Evolutionary conservation across 257 asterid genomes (phyloP).

Genomic region (Pogostemon cablin): DNA sequence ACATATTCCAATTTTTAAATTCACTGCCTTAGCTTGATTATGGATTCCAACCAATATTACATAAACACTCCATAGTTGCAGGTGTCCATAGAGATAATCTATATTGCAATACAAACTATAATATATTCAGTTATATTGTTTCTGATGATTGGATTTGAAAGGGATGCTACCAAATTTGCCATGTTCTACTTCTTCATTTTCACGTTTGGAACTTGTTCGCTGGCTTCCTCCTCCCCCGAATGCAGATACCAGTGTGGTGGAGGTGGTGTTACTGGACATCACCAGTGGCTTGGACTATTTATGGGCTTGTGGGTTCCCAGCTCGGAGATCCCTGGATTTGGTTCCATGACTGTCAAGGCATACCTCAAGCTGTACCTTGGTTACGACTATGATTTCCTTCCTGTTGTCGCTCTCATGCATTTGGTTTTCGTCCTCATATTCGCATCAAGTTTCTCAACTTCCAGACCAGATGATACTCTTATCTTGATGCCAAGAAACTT

Average conservation of each 20-base stretch:
- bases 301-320: slow-evolving; percentile 62
- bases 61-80: no score
- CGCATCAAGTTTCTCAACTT: slow-evolving; percentile 69
- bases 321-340: slow-evolving; percentile 49
- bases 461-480: slow-evolving; percentile 49
- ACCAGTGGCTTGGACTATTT: slow-evolving; percentile 67
- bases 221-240: slow-evolving; percentile 49
- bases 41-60: no score
- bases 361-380: slow-evolving; percentile 55
- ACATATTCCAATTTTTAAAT: no score
- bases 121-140: slow-evolving; percentile 44
- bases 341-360: slow-evolving; percentile 34
- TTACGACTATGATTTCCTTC: slow-evolving; percentile 60
- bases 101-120: slow-evolving; percentile 45
- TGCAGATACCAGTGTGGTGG: slow-evolving; percentile 68
- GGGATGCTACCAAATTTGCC: slow-evolving; percentile 43
- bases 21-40: no score
- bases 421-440: slow-evolving; percentile 74
- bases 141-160: slow-evolving; percentile 60
- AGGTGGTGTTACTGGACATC: slow-evolving; percentile 84
- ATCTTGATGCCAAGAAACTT: no score
- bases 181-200: slow-evolving; percentile 55
- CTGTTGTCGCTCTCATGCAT: slow-evolving; percentile 61
- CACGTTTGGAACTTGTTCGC: slow-evolving; percentile 61
- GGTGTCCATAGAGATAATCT: slow-evolving; percentile 57